Evolutionary conservation across 164 flowering plant genomes (phyloP).

Genomic region (Pachysandra terminalis): DNA sequence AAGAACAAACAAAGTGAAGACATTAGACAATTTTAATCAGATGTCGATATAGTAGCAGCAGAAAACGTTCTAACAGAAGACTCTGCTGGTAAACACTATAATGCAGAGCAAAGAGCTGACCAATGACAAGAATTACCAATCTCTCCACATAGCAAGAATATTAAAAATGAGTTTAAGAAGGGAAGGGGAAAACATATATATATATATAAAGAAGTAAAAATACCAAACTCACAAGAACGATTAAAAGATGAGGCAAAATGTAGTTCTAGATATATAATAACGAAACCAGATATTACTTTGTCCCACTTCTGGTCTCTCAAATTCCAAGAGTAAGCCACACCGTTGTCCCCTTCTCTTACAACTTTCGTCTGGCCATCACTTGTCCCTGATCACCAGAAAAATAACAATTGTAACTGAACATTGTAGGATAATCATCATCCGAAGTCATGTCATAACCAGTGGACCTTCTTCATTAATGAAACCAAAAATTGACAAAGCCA

Average conservation of each 20-base stretch:
- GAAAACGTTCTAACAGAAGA: no score
- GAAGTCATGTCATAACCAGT: neutral
- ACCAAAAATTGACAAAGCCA: neutral
- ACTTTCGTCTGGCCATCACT: constrained; percentile 89
- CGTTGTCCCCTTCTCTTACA: constrained; percentile 98
- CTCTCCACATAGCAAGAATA: neutral
- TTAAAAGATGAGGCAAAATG: neutral
- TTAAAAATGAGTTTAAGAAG: neutral
- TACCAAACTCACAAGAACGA: neutral
- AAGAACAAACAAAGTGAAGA: neutral
- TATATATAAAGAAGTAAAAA: neutral
- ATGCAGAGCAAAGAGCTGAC: neutral
- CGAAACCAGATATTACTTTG: constrained; percentile 42
- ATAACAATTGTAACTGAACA: neutral
- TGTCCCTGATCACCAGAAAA: constrained; percentile 53
- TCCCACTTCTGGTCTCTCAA: constrained; percentile 79
- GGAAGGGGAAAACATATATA: neutral
- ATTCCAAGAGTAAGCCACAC: constrained; percentile 97
- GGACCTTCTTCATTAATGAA: neutral
- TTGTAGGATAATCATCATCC: neutral
- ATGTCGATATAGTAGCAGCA: neutral
- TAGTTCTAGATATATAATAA: neutral
- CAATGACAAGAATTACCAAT: neutral
- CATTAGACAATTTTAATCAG: neutral
- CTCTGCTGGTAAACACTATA: neutral